Evolutionary conservation across 345 rosid species (phyloP).

Genomic region (Limnanthes douglasii): DNA sequence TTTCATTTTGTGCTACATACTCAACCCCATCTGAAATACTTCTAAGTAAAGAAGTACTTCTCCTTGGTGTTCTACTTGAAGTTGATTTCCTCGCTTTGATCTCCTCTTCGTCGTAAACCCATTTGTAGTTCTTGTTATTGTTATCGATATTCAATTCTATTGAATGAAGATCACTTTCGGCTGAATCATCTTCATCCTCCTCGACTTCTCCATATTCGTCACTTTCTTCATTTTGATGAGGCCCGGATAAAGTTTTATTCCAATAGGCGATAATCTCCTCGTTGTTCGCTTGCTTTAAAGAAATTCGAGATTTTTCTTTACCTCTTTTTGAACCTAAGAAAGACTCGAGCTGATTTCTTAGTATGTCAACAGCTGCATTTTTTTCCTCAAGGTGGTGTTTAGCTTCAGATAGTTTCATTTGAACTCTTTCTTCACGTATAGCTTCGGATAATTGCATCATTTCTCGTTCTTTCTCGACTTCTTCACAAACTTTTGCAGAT

Average conservation of each 20-base stretch:
- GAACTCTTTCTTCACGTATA: conserved; percentile 58
- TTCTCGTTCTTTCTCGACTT: conserved; percentile 77
- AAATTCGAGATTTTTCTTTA: conserved; percentile 40
- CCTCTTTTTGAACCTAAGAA: conserved; percentile 49
- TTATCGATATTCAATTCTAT: conserved; percentile 67
- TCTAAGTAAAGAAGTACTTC: conserved; percentile 50
- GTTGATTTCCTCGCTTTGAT: conserved; percentile 50
- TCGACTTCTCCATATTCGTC: conserved; percentile 60
- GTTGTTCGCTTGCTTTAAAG: conserved; percentile 19
- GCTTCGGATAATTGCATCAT: conserved; percentile 62
- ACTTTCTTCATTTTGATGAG: conserved; percentile 23
- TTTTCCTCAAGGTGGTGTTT: conserved; percentile 72
- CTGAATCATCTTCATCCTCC: conserved; percentile 43
- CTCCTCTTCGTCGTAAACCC: conserved; percentile 42
- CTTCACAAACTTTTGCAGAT: conserved; percentile 42
- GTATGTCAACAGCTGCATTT: conserved; percentile 64
- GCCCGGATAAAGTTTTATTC: conserved; percentile 22
- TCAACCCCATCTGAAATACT: conserved; percentile 82
- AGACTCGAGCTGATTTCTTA: conserved; percentile 74
- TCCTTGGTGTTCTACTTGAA: conserved; percentile 34
- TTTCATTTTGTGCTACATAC: conserved; percentile 41
- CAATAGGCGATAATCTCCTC: conserved; percentile 45
- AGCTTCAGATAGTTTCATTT: conserved; percentile 68
- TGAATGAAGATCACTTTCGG: conserved; percentile 78
- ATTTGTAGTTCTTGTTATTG: conserved; percentile 42